phyloP scores from a whole-genome alignment of 2,329 filamentous ascomycete species.

The Penicillium sp. region DNA sequence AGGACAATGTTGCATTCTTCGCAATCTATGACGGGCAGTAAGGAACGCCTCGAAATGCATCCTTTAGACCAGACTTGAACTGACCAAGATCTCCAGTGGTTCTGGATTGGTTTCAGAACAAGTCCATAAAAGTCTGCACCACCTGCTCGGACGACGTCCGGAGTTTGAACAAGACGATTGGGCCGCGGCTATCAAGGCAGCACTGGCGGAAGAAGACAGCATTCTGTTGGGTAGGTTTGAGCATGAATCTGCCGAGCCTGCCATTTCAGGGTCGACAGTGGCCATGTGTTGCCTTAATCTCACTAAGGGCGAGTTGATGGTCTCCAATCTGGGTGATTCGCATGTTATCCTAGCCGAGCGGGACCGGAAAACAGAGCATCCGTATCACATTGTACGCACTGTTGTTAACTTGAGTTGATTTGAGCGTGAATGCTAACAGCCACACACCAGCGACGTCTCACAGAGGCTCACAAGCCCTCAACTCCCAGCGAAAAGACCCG shows the following conservation, averaged over 20 bases:
- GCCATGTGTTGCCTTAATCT: constrained; percentile 37
- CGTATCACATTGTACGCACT: constrained; percentile 27
- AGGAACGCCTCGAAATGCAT: constrained; percentile 8
- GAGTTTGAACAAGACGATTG: constrained; percentile 34
- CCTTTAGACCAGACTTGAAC: no score
- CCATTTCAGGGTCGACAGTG: constrained; percentile 35
- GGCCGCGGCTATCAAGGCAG: constrained; percentile 31
- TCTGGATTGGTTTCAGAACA: constrained; percentile 35
- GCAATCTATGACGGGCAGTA: constrained; percentile 41
- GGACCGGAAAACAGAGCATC: constrained; percentile 27
- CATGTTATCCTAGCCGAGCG: constrained; percentile 37
- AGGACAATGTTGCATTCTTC: constrained; percentile 34
- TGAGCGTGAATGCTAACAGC: neutral
- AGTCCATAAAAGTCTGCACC: constrained; percentile 30
- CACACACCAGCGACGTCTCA: constrained; percentile 32
- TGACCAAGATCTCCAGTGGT: constrained; percentile 25
- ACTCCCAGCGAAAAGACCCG: constrained; percentile 30
- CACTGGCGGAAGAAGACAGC: constrained; percentile 32
- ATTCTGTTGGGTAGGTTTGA: constrained; percentile 30
- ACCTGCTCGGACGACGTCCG: constrained; percentile 29
- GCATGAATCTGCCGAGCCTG: constrained; percentile 27
- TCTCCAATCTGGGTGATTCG: constrained; percentile 39
- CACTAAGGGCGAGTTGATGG: constrained; percentile 32
- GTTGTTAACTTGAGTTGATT: neutral
- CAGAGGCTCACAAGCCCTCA: constrained; percentile 35